Evolutionary conservation across 768 basidiomycete genomes (phyloP).

Genomic region (Cystobasidium onofrii): DNA sequence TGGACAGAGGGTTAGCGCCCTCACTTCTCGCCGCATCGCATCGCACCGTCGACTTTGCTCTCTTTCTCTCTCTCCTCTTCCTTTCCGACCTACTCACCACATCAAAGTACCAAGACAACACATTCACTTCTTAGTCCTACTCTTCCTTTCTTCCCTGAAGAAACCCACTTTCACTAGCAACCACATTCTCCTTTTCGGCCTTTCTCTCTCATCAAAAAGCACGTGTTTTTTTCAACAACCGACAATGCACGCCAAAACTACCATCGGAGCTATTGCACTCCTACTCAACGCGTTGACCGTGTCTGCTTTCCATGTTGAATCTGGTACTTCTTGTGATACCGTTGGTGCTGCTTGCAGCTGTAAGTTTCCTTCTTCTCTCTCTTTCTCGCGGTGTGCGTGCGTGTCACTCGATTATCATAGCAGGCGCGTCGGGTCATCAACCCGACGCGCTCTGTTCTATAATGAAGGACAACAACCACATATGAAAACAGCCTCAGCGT

Average conservation of each 20-base stretch:
- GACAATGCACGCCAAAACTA: constrained; percentile 21
- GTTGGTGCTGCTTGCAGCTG: constrained; percentile 27
- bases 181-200: not conserved
- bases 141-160: not conserved
- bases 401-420: not conserved
- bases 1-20: too few species aligned
- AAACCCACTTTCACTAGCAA: constrained; percentile 5
- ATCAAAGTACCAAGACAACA: not conserved
- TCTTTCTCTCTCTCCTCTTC: constrained; percentile 1
- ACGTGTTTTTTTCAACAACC: not conserved
- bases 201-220: not conserved
- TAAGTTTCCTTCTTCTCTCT: constrained; percentile 14
- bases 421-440: not conserved
- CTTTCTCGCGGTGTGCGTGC: too few species aligned
- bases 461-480: too few species aligned
- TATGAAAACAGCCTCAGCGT: too few species aligned
- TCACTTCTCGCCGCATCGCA: too few species aligned
- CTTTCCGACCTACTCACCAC: constrained; percentile 14
- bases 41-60: not conserved
- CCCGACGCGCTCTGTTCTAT: not conserved
- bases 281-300: constrained; percentile 24
- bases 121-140: not conserved
- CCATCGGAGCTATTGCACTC: constrained; percentile 19
- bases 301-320: constrained; percentile 29
- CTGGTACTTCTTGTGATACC: constrained; percentile 15